Evolutionary conservation across 352 stramenopile species (phyloP), one percentile per base, ranked within the genome.

Genomic region (Globisporangium radiosum): DNA sequence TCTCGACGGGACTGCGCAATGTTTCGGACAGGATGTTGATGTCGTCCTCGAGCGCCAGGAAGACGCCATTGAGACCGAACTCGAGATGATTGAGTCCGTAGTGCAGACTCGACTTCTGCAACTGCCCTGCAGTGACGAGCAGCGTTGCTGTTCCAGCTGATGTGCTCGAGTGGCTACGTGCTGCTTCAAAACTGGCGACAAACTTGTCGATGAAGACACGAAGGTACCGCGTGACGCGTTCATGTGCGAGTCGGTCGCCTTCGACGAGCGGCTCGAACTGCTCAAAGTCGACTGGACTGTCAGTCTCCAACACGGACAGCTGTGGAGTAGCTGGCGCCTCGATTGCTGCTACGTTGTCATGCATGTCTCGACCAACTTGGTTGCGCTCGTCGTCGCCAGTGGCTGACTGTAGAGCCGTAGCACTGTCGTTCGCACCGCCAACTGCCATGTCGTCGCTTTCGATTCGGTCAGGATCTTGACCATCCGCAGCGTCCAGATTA

Each of bases 31-130:
- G 53, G 3, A 56, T 48, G 19, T 15, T 25, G 10, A 65, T 4
- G 14, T 53, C 42, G 7, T 65, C 60, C 57, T 61, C 60, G 38
- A 60, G 9, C 6, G 54, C 54, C 40, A 65, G n/a, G 40, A 65
- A 65, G 4, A 65, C 49, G 11, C 60, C 54, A 8, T 47, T 56
- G 9, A 65, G 39, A 3, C 60, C 60, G 19, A 65, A 54, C 36
- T 52, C 54, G 13, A 47, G 0, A 43, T 61, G 60, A 40, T 57
- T 40, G 42, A 65, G 47, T 19, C 55, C 52, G 36, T 65, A 66
- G 15, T 66, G 42, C 10, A 57, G 48, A 44, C 60, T 40, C 11
- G 54, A 45, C 42, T 47, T 57, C 10, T 52, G 15, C 8, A 66
- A 33, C 14, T 66, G 60, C 5, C 61, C 60, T 7, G 37, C 13